A percentile compares a stretch with the other conserved stretches of the same genome.
These are phyloP conservation scores for Microsporum canis DNA, from an alignment of 2,329 filamentous ascomycete species.

Conservation along the genomic window DNA sequence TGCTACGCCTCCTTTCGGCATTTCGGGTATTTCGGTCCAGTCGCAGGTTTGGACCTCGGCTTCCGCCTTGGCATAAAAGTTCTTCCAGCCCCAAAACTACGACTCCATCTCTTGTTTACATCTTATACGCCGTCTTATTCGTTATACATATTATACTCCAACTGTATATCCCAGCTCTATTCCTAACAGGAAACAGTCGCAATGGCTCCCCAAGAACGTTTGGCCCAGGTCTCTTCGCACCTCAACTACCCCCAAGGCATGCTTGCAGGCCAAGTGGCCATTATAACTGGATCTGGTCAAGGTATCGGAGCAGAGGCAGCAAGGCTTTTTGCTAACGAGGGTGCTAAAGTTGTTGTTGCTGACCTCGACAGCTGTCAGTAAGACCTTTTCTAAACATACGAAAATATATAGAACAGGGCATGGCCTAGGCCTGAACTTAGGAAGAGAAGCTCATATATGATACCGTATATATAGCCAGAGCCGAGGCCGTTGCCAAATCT, in stretches of 20 bases:
- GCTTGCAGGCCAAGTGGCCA: constrained; percentile 68
- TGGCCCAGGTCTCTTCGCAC: constrained; percentile 62
- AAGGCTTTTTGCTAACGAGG: constrained; percentile 73
- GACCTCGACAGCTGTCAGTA: constrained; percentile 63
- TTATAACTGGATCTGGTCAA: constrained; percentile 77
- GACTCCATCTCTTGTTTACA: neutral
- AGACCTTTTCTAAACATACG: neutral
- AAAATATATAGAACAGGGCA: neutral
- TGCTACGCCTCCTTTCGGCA: neutral
- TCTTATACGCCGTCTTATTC: neutral
- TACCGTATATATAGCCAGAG: constrained; percentile 47
- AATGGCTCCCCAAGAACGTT: constrained; percentile 43
- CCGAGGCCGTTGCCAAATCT: constrained; percentile 51
- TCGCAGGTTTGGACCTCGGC: neutral
- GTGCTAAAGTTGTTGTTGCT: constrained; percentile 69
- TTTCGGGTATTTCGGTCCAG: neutral
- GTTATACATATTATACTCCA: neutral
- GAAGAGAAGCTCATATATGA: neutral
- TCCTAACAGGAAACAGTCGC: constrained; percentile 9
- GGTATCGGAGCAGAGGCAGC: constrained; percentile 82
- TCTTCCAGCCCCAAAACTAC: neutral
- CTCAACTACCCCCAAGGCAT: constrained; percentile 74
- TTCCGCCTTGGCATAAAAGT: neutral
- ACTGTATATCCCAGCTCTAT: neutral
- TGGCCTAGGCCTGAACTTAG: neutral